Percentiles rank a stretch among this genome's conserved stretches.
Conservation (phyloP, 352 stramenopile genomes). For the Globisporangium splendens region DNA sequence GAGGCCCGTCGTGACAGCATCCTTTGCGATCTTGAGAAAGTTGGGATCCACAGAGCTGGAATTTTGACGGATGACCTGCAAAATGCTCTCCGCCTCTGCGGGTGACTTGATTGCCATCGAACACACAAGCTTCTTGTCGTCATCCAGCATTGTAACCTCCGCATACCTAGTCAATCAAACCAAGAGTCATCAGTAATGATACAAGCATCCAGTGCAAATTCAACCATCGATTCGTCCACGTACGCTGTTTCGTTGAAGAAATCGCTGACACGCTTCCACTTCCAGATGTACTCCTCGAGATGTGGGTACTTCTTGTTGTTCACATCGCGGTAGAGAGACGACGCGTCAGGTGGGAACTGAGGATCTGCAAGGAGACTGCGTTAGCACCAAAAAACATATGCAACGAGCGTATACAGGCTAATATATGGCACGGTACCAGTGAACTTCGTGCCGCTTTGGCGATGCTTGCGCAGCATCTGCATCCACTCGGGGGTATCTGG, state of each 20-base stretch:
- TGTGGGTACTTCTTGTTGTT: conserved; percentile 69
- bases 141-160: conserved; percentile 82
- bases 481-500: conserved; percentile 73
- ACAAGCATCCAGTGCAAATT: background rate
- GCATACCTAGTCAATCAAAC: conserved; percentile 41
- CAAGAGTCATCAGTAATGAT: background rate
- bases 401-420: too few relatives aligned
- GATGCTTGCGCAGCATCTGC: conserved; percentile 68
- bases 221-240: conserved; percentile 4
- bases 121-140: conserved; percentile 78
- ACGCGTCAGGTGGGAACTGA: conserved; percentile 67
- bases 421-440: conserved; percentile 30
- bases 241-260: conserved; percentile 86
- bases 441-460: conserved; percentile 68
- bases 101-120: conserved; percentile 81
- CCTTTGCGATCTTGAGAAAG: conserved; percentile 69
- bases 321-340: conserved; percentile 63
- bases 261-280: conserved; percentile 83
- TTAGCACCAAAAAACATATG: too few relatives aligned
- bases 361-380: conserved; percentile 30
- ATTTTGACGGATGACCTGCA: conserved; percentile 51
- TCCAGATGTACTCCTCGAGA: conserved; percentile 72
- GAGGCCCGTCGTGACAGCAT: conserved; percentile 59
- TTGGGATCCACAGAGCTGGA: conserved; percentile 41
- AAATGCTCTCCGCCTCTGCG: conserved; percentile 71